Percentiles rank a stretch among this genome's conserved stretches.
These are phyloP conservation scores for Candolleomyces eurysporus DNA, from an alignment of 768 basidiomycete genomes.

Conservation along the genomic window DNA sequence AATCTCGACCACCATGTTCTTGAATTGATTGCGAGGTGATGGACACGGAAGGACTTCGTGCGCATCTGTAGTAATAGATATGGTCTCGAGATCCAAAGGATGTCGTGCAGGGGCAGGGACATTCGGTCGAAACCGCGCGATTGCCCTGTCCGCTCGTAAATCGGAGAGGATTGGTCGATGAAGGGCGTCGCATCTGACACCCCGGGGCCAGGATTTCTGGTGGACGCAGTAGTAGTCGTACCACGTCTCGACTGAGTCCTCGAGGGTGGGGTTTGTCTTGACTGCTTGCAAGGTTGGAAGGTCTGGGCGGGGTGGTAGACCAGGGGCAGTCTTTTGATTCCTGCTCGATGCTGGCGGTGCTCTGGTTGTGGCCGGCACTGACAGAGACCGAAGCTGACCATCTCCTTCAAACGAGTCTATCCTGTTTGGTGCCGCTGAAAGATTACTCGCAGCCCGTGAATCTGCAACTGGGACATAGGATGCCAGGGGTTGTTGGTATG, in stretches of 20 bases:
- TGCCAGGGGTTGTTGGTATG: too few species aligned
- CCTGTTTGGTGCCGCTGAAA: too few species aligned
- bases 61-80: too few species aligned
- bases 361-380: too few species aligned
- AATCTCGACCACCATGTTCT: slow-evolving; percentile 30
- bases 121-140: slow-evolving; percentile 46
- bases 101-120: slow-evolving; percentile 7
- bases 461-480: too few species aligned
- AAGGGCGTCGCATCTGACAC: slow-evolving; percentile 39
- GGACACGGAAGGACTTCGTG: neutral
- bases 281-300: neutral
- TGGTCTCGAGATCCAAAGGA: slow-evolving; percentile 8
- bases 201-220: slow-evolving; percentile 45
- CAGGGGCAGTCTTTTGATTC: neutral
- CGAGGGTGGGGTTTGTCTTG: slow-evolving; percentile 43
- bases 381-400: too few species aligned
- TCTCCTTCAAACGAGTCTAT: too few species aligned
- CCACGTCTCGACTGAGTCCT: slow-evolving; percentile 47
- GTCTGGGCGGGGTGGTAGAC: neutral
- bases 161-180: slow-evolving; percentile 38
- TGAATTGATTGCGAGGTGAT: slow-evolving; percentile 6
- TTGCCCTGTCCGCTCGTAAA: slow-evolving; percentile 45
- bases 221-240: slow-evolving; percentile 43
- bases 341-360: neutral
- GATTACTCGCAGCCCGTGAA: too few species aligned